phyloP scores from a whole-genome alignment of 352 stramenopile genomes.

The Pythium myriotylum region DNA sequence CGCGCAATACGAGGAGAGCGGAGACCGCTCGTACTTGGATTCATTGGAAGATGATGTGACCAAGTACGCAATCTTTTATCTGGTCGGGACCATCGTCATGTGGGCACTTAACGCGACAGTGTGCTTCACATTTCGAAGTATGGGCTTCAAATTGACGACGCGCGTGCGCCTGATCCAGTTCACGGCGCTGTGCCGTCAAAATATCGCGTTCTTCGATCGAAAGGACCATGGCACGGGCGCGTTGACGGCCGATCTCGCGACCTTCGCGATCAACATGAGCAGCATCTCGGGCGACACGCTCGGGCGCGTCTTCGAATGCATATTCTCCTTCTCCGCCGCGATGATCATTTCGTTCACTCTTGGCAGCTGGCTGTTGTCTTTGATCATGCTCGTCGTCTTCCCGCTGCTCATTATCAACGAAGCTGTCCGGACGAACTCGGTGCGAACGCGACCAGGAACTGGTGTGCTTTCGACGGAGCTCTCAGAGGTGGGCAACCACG shows the following conservation, averaged over 20 bases:
- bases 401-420: conserved; percentile 51
- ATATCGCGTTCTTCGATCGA: conserved; percentile 74
- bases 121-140: conserved; percentile 46
- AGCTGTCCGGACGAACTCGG: conserved; percentile 32
- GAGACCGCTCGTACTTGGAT: conserved; percentile 24
- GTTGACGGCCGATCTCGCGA: conserved; percentile 42
- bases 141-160: conserved; percentile 49
- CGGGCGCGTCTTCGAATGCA: conserved; percentile 35
- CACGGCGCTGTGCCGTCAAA: conserved; percentile 33
- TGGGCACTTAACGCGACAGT: conserved; percentile 33
- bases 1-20: conserved; percentile 28
- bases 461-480: conserved; percentile 27
- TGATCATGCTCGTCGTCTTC: conserved; percentile 58
- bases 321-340: conserved; percentile 47
- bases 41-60: conserved; percentile 35
- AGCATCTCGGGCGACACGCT: conserved; percentile 50
- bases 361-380: conserved; percentile 60
- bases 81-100: conserved; percentile 34
- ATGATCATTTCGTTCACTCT: conserved; percentile 54
- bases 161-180: conserved; percentile 46
- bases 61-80: conserved; percentile 31
- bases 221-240: conserved; percentile 59
- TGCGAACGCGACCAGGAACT: conserved; percentile 26
- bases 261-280: conserved; percentile 41
- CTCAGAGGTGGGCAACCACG: conserved; percentile 19